Base-by-base conservation (phyloP, 2,329 filamentous ascomycete species). In the Sarocladiaceae sp. region DNA sequence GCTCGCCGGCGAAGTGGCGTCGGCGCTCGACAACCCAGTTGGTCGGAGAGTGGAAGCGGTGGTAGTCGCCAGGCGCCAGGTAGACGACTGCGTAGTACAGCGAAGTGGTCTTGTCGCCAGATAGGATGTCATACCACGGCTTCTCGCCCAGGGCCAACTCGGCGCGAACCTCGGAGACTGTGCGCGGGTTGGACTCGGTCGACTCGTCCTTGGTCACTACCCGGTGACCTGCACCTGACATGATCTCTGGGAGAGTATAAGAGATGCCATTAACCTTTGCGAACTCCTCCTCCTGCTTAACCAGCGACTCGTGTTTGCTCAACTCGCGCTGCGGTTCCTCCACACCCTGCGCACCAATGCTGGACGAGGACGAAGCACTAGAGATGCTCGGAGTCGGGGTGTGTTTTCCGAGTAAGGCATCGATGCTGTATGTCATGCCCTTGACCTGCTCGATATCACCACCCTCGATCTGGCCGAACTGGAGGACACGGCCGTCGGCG, bases 401-500 rank as follows among this genome's bases (percentile, higher is more conserved):
- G 49, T 72, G 70, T 51, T 78, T 81, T 43, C 93, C 93, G 2
- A 98, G 76, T 2, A 98, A 76, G 6, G 93, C 90, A 60, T 98
- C 93, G 45, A 98, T 78, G 53, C 84, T 95, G 66, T 98, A 98
- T 1, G 93, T 98, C 75, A 98, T 93, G 48, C 93, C 93, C 67
- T 98, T 98, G 51, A 98, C 91, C 67, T 98, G 93, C 63, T 98
- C 93, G 33, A 98, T 94, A 58, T 96, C 88, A 39, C 91, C 90
- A 56, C 90, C 82, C 57, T 94, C 85, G 46, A 98, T 96, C 54
- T 82, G 82, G 10, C 93, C 93, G 55, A 89, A 96, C 56, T 97
- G 91, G 20, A 98, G 77, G 35, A 98, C 77, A 51, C 85, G 85
- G 37, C 93, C 93, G 62, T 98, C 93, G 4, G 93, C 81, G 1